A percentile compares a stretch with the other conserved stretches of the same genome.
Conservation (phyloP, 192 early-diverging fungal genomes). For the Funneliformis geosporum region DNA sequence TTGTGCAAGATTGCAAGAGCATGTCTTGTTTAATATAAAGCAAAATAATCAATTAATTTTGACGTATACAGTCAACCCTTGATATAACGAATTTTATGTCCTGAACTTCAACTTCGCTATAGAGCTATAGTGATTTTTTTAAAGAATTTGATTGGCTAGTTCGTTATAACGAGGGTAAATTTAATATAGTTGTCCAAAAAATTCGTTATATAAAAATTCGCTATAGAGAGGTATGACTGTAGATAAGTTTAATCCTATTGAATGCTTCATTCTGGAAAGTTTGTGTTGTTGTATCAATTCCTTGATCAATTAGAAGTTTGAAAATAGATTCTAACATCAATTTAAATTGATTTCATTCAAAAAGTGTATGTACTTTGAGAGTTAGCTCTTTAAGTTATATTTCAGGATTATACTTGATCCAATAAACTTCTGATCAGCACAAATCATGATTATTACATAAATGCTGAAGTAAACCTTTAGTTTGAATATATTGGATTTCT, state of each 20-base stretch:
- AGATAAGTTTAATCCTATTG: neutral
- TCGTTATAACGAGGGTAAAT: too few relatives aligned
- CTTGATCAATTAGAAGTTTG: neutral
- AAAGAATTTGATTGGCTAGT: too few relatives aligned
- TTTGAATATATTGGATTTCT: neutral
- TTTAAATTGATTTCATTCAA: neutral
- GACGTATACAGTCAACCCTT: too few relatives aligned
- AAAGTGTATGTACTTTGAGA: neutral
- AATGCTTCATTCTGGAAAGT: constrained; percentile 9
- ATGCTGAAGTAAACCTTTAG: neutral
- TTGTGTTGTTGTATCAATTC: neutral
- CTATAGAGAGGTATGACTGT: too few relatives aligned
- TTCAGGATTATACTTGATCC: neutral
- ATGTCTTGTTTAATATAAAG: neutral
- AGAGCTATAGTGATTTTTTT: too few relatives aligned
- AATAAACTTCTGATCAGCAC: neutral
- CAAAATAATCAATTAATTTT: constrained; percentile 1
- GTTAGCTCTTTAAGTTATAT: neutral
- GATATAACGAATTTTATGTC: too few relatives aligned
- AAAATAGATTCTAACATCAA: neutral
- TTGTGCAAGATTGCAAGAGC: neutral
- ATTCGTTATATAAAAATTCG: too few relatives aligned
- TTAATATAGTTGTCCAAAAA: too few relatives aligned
- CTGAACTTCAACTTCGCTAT: too few relatives aligned
- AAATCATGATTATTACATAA: neutral